Percentiles rank a stretch among this genome's conserved stretches.
Evolutionary conservation across 164 flowering plant species (phyloP).

Genomic region (Amborella trichopoda): DNA sequence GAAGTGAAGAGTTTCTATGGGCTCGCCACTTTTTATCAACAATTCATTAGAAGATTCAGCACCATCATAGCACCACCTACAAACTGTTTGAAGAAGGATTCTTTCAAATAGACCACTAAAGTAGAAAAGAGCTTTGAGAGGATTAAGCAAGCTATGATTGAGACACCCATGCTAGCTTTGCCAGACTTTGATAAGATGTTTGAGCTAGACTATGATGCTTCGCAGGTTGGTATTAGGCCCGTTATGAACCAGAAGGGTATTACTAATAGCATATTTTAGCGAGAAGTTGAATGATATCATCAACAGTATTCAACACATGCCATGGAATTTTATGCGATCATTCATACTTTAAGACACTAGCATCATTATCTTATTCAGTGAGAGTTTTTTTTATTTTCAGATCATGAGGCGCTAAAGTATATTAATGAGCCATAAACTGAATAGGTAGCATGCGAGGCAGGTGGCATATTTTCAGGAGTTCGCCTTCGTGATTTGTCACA

Average conservation of each 20-base stretch:
- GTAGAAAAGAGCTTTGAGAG: not conserved
- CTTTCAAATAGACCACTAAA: not conserved
- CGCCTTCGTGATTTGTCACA: not conserved
- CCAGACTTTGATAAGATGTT: not conserved
- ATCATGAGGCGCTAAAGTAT: too few species aligned
- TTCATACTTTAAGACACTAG: too few species aligned
- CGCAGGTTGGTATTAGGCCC: not conserved
- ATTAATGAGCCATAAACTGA: not conserved
- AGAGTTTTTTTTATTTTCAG: too few species aligned
- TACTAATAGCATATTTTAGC: not conserved
- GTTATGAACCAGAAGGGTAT: not conserved
- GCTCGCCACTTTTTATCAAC: not conserved
- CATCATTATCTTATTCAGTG: not conserved
- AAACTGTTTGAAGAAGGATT: not conserved
- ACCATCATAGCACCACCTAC: not conserved
- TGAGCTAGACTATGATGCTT: not conserved
- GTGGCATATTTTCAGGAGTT: not conserved
- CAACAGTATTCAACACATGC: not conserved
- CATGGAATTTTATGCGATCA: too few species aligned
- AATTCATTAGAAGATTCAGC: slow-evolving; percentile 1
- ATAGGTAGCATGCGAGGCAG: not conserved
- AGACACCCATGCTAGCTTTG: not conserved
- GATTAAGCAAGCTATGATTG: not conserved
- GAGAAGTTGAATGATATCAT: slow-evolving; percentile 1
- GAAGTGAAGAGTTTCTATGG: slow-evolving; percentile 4